Evolutionary conservation across 1,139 yeast genomes (phyloP), one percentile per base, ranked within the genome.

Genomic region (Suhomyces maxii): DNA sequence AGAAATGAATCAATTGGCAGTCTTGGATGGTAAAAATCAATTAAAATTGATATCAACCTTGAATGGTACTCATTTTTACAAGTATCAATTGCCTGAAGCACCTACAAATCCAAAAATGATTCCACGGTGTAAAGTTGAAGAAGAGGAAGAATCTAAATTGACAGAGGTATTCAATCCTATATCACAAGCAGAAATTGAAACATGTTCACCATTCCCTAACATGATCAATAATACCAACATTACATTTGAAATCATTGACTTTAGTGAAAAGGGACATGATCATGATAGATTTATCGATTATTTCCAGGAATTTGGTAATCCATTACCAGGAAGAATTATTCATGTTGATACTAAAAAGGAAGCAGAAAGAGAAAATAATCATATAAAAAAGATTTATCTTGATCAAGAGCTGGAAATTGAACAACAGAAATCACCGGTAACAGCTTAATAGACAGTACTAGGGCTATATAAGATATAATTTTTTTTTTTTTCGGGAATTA

Each of bases 131-230:
- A 14, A 14, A 18, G 10, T 13, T 12, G 14, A n/a, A 23, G 11
- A 26, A 10, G 28, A 32, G 31, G 13, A 18, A 26, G 12, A 35
- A 23, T 10, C 7, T 13, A 31, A 28, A 25, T 32, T 34, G n/a
- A 49, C 47, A 3, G 46, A 46, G n/a, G 33, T 12, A 67, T 71
- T 50, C 18, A 55, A 53, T 42, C 84, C 86, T 1, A 62, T 84
- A 35, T 75, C 86, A 0, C 80, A 80, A 50, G 79, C 82, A 35
- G 90, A 84, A 58, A 77, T 85, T 47, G 89, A 84, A 53, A 80
- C 89, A 0, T 79, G 86, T 54, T 67, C 71, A 18, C 85, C 87
- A 1, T 81, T 72, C 53, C 68, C 77, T 30, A 77, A 77, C 42
- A 59, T 80, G 35, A 75, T 80, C 52, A 75, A 72, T 42, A 75